Conservation (phyloP, 805 yeast genomes). For the Groenewaldozyma tartarivorans region DNA sequence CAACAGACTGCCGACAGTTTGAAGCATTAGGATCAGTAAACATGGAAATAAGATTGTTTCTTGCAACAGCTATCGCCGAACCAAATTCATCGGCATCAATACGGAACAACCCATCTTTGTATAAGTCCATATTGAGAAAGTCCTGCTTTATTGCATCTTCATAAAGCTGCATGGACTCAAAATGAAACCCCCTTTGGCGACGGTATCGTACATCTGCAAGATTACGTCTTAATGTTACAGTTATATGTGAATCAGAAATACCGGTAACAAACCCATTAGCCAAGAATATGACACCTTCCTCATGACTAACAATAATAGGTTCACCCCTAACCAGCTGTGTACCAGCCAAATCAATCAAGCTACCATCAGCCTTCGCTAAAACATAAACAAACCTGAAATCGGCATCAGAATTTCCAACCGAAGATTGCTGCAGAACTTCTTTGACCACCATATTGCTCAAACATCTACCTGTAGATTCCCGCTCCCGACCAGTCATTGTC, state of each 20-base stretch:
- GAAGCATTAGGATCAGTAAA: conserved; percentile 37
- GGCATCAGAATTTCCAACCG: conserved; percentile 4
- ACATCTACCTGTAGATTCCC: conserved; percentile 59
- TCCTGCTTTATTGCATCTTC: conserved; percentile 37
- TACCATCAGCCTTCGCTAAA: conserved; percentile 4
- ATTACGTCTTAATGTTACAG: conserved; percentile 45
- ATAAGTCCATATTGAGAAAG: conserved; percentile 31
- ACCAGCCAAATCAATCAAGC: conserved; percentile 18
- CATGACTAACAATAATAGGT: conserved; percentile 68
- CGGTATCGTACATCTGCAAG: conserved; percentile 29
- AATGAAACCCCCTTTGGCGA: neutral
- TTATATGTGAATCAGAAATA: conserved; percentile 35
- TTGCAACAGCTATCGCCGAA: conserved; percentile 63
- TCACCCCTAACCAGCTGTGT: conserved; percentile 53
- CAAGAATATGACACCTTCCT: conserved; percentile 64
- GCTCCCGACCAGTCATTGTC: conserved; percentile 46
- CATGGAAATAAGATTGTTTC: conserved; percentile 65
- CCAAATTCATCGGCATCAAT: conserved; percentile 74
- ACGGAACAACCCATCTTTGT: conserved; percentile 35
- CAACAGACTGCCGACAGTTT: conserved; percentile 35
- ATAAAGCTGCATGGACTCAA: conserved; percentile 30
- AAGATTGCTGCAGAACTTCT: conserved; percentile 4
- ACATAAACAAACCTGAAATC: conserved; percentile 13
- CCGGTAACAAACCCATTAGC: conserved; percentile 49
- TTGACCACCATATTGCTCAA: conserved; percentile 41